These are phyloP conservation scores for Ogataea pini DNA, from an alignment of 805 yeast genomes.

Conservation along the genomic window DNA sequence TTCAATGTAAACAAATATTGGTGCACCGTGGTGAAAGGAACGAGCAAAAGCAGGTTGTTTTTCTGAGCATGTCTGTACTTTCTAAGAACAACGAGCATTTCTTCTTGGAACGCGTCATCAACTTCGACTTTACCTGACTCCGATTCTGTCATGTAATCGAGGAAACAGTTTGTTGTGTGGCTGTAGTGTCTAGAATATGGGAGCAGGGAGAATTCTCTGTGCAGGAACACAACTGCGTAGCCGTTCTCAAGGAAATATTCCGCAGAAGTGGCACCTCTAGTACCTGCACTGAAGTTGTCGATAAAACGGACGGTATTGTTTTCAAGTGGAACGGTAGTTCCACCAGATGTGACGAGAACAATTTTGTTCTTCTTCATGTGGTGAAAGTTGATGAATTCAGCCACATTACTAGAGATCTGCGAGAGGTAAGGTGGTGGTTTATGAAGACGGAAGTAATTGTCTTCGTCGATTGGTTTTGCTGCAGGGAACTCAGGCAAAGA, in stretches of 20 bases:
- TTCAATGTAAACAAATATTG: constrained; percentile 87
- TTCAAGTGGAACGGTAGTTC: constrained; percentile 96
- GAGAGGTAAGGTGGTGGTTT: constrained; percentile 73
- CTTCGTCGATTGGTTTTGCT: constrained; percentile 72
- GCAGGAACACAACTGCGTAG: constrained; percentile 89
- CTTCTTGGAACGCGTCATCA: constrained; percentile 56
- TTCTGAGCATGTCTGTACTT: constrained; percentile 55
- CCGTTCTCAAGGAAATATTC: constrained; percentile 84
- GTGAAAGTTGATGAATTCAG: constrained; percentile 63
- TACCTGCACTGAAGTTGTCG: constrained; percentile 96
- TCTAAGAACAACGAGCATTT: constrained; percentile 59
- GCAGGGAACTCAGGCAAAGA: constrained; percentile 73
- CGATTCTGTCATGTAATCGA: constrained; percentile 71
- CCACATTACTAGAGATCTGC: constrained; percentile 57
- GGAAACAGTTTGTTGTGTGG: constrained; percentile 79
- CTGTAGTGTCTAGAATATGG: constrained; percentile 93
- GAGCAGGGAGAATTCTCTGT: constrained; percentile 85
- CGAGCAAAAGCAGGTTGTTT: constrained; percentile 54
- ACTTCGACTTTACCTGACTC: constrained; percentile 58
- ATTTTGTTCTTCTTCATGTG: constrained; percentile 45
- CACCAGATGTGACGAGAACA: constrained; percentile 91
- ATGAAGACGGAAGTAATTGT: constrained; percentile 69
- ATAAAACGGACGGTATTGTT: constrained; percentile 95
- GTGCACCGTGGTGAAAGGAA: constrained; percentile 94
- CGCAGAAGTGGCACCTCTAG: constrained; percentile 95